Percentiles rank a stretch among this genome's conserved stretches.
These are phyloP conservation scores for Globisporangium middletonii DNA, from an alignment of 352 stramenopile genomes.

Conservation along the genomic window DNA sequence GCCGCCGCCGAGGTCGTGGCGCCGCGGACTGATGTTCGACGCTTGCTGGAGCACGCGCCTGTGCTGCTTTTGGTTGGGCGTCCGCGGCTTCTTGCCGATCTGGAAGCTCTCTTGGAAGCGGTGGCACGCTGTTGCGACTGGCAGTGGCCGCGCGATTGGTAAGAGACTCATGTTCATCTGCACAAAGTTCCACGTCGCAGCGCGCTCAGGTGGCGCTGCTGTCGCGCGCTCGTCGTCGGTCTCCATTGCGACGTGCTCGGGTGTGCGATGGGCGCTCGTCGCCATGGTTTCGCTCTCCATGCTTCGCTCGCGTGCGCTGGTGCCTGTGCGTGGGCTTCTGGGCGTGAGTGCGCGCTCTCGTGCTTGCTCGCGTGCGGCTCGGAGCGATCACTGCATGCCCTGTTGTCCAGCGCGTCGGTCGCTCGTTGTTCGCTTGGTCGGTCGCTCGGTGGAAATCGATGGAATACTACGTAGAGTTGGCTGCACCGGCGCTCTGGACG, in stretches of 20 bases:
- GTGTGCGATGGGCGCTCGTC: background rate
- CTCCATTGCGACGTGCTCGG: background rate
- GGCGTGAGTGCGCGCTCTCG: too few species aligned
- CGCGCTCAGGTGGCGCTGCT: background rate
- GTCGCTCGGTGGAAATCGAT: too few species aligned
- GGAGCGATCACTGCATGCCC: too few species aligned
- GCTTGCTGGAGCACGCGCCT: constrained; percentile 38
- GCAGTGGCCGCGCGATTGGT: constrained; percentile 63
- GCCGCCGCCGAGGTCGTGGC: constrained; percentile 26
- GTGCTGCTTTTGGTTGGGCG: constrained; percentile 59
- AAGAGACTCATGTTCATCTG: constrained; percentile 85
- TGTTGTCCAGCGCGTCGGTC: too few species aligned
- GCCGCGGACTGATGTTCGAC: constrained; percentile 64
- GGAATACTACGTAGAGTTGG: too few species aligned
- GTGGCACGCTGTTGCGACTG: constrained; percentile 36
- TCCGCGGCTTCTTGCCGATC: constrained; percentile 42
- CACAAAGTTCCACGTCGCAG: constrained; percentile 68
- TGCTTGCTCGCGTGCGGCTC: too few species aligned
- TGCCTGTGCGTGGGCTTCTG: too few species aligned
- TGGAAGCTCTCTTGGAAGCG: constrained; percentile 39
- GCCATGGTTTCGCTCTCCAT: background rate
- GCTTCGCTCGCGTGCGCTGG: constrained; percentile 2
- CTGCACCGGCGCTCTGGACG: too few species aligned
- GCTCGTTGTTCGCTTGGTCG: too few species aligned
- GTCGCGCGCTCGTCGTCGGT: background rate